A percentile compares a stretch with the other conserved stretches of the same genome.
phyloP scores from a whole-genome alignment of 768 basidiomycete species.

The Porpolomopsis calyptriformis region DNA sequence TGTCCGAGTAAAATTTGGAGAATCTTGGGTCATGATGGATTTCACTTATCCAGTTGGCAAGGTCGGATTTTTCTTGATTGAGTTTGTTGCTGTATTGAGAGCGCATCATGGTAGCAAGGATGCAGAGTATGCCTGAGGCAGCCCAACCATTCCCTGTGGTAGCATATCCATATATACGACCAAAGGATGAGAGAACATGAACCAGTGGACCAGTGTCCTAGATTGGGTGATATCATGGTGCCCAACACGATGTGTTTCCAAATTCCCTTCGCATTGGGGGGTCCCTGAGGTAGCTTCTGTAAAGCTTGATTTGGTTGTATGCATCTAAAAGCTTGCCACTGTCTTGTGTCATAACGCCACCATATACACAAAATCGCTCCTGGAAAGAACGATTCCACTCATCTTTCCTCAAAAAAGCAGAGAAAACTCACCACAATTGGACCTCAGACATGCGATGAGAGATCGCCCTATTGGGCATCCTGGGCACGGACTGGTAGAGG shows the following conservation, averaged over 20 bases:
- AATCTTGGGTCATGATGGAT: too few species aligned
- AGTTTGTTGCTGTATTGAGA: conserved; percentile 45
- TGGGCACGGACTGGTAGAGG: conserved; percentile 45
- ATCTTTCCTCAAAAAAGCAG: background rate
- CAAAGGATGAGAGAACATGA: conserved; percentile 9
- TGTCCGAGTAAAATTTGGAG: too few species aligned
- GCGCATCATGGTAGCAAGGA: conserved; percentile 59
- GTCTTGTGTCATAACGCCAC: conserved; percentile 56
- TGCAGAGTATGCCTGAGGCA: conserved; percentile 77
- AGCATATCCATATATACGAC: conserved; percentile 1
- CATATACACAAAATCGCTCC: conserved; percentile 80
- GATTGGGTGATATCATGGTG: conserved; percentile 28
- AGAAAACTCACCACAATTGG: conserved; percentile 1
- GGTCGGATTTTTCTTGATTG: conserved; percentile 41
- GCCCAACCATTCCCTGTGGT: conserved; percentile 79
- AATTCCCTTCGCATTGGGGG: conserved; percentile 32
- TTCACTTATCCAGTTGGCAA: conserved; percentile 57
- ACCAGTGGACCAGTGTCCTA: conserved; percentile 78
- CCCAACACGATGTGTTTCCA: conserved; percentile 75
- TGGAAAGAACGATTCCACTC: conserved; percentile 18
- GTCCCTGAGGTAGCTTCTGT: conserved; percentile 57
- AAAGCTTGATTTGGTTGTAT: conserved; percentile 62
- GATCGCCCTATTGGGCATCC: conserved; percentile 65
- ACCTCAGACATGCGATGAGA: conserved; percentile 41
- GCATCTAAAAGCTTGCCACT: conserved; percentile 48